Conservation (phyloP, 495 filamentous ascomycete species). For the Hypoxylon lienhwacheense region DNA sequence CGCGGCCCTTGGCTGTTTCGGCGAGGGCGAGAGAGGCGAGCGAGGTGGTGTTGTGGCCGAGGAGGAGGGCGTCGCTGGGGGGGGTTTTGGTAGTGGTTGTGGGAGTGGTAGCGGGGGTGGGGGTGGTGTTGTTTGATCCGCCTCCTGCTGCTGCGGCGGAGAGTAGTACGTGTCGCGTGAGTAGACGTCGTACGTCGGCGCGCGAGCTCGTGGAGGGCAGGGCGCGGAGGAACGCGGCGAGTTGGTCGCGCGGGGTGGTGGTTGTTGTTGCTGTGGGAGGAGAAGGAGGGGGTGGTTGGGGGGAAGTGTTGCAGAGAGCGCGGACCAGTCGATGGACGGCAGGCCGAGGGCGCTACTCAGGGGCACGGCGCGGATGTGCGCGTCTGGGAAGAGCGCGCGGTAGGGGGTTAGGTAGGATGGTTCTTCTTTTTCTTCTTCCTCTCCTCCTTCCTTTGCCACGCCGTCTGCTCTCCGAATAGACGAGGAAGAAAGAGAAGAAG, state of each 20-base stretch:
- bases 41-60: constrained; percentile 83
- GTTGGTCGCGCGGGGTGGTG: constrained; percentile 43
- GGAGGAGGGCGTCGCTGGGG: constrained; percentile 74
- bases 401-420: constrained; percentile 20
- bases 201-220: constrained; percentile 73
- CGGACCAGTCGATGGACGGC: constrained; percentile 46
- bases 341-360: constrained; percentile 59
- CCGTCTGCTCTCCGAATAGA: constrained; percentile 8
- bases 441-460: no score
- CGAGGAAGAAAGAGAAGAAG: not conserved
- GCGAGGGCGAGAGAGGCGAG: constrained; percentile 84
- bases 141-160: constrained; percentile 57
- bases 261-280: constrained; percentile 23
- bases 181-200: constrained; percentile 67
- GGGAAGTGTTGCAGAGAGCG: constrained; percentile 41
- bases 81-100: no score
- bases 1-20: constrained; percentile 88
- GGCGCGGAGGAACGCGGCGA: constrained; percentile 57
- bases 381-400: constrained; percentile 58
- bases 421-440: not conserved
- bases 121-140: no score
- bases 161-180: constrained; percentile 71
- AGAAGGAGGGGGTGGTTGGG: constrained; percentile 41
- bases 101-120: no score
- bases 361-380: constrained; percentile 56